Evolutionary conservation across 2,329 filamentous ascomycete species (phyloP).

Genomic region (Exophiala dermatitidis): DNA sequence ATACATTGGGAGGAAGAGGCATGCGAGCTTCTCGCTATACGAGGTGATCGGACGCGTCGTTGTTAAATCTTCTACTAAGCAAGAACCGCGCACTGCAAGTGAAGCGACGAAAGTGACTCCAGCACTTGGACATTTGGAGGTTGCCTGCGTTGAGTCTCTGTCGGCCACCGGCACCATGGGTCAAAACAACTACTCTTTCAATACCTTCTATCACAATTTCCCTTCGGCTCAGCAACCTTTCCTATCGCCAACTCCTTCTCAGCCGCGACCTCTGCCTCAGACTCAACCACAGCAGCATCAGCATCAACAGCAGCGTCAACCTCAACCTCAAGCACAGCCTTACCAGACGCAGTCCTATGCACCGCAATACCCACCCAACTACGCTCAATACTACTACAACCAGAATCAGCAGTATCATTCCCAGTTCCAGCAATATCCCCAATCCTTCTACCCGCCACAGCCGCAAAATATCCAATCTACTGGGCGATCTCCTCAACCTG

Average conservation of each 20-base stretch:
- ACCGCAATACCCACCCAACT: conserved; percentile 19
- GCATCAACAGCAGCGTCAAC: not conserved
- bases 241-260: not conserved
- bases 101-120: no score
- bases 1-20: no score
- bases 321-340: conserved; percentile 1
- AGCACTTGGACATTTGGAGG: no score
- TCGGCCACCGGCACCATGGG: conserved; percentile 11
- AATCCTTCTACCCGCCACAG: conserved; percentile 4
- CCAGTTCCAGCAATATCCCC: conserved; percentile 1
- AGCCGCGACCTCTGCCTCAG: conserved; percentile 4
- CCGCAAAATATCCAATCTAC: not conserved
- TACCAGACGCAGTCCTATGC: conserved; percentile 7
- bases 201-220: conserved; percentile 3
- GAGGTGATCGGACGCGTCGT: no score
- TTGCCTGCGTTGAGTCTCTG: not conserved
- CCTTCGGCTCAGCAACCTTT: conserved; percentile 2
- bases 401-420: conserved; percentile 2
- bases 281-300: not conserved
- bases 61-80: no score
- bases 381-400: conserved; percentile 36
- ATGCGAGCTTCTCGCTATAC: no score
- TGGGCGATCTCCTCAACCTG: not conserved
- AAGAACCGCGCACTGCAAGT: no score
- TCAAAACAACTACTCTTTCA: conserved; percentile 13